Percentiles rank a stretch among this genome's conserved stretches.
These are phyloP conservation scores for Mucor circinelloides DNA, from an alignment of 371 early-diverging fungal genomes.

Conservation along the genomic window DNA sequence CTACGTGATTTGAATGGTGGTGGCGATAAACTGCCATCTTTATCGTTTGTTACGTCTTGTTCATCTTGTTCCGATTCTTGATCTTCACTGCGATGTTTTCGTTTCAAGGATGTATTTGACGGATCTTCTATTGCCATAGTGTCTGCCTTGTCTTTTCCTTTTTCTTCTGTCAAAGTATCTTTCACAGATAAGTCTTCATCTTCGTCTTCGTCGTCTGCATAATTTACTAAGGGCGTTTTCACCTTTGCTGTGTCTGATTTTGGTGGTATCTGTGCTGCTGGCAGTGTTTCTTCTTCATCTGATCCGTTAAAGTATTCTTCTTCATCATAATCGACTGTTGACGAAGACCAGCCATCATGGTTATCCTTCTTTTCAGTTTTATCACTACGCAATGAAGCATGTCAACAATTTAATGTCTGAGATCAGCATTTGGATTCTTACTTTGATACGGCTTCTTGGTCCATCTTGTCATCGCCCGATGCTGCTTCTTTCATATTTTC, in stretches of 20 bases:
- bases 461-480: neutral
- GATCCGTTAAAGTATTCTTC: conserved; percentile 85
- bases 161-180: neutral
- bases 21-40: neutral
- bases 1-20: conserved; percentile 12
- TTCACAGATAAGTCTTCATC: conserved; percentile 29
- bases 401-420: neutral
- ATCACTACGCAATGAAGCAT: neutral
- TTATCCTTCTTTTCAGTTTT: conserved; percentile 15
- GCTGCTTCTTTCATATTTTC: conserved; percentile 51
- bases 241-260: neutral
- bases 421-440: conserved; percentile 2
- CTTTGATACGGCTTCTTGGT: neutral
- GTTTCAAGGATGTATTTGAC: neutral
- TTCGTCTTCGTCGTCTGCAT: conserved; percentile 57
- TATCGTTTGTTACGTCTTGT: neutral
- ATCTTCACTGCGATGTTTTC: neutral
- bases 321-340: conserved; percentile 73
- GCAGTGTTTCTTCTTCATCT: conserved; percentile 62
- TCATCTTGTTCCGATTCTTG: neutral
- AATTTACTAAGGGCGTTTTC: conserved; percentile 38
- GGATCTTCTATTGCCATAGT: neutral
- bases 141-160: neutral
- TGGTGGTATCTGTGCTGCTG: conserved; percentile 2
- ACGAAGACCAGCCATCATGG: conserved; percentile 27